Base-by-base conservation (phyloP, 305 asterid species). In the Fraxinus sp. region DNA sequence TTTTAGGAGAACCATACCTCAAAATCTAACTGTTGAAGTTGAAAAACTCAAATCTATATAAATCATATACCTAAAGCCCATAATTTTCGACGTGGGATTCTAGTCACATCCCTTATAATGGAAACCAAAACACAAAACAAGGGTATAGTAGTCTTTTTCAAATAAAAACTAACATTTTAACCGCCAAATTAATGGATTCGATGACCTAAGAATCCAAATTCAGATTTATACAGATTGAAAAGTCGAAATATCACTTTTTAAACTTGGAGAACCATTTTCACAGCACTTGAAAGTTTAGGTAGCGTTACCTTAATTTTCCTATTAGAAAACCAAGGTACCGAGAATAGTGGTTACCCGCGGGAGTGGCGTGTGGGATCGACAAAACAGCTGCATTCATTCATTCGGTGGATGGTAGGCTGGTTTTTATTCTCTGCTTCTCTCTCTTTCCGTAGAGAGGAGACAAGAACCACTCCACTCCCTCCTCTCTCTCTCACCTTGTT, bases 391-490 rank as follows among this genome's bases (percentile, higher is more conserved):
- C 44, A 32, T 71, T 71, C n/a, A 71, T 71, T 71, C 76, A 32
- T 13, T 71, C 41, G 86, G 75, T 77, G 84, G 49, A 46, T 84
- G 82, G 87, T 84, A 80, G 88, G 85, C 79, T 84, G 89, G 80
- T 83, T 83, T 84, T 83, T 80, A 80, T 87, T 80, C 88, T 82
- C 72, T 62, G 72, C 35, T 64, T 64, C 46, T 82, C 78, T 82
- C 76, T 68, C 79, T 81, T 81, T 80, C 85, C 88, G 92, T 85
- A 89, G 91, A 84, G 91, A 81, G 85, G 87, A 89, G 86, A 88
- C 89, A 88, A 89, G 86, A 85, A 76, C 57, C 44, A 26, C 70
- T 55, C 18, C 36, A 8, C 74, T 1, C 74, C 5, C 74, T 20
- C 74, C 41, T 6, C 41, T 37, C 44, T 7, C 44, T 7, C 44